Percentiles rank a stretch among this genome's conserved stretches.
Evolutionary conservation across 2,329 filamentous ascomycete species (phyloP).

Genomic region (Trichoderma citrinoviride): DNA sequence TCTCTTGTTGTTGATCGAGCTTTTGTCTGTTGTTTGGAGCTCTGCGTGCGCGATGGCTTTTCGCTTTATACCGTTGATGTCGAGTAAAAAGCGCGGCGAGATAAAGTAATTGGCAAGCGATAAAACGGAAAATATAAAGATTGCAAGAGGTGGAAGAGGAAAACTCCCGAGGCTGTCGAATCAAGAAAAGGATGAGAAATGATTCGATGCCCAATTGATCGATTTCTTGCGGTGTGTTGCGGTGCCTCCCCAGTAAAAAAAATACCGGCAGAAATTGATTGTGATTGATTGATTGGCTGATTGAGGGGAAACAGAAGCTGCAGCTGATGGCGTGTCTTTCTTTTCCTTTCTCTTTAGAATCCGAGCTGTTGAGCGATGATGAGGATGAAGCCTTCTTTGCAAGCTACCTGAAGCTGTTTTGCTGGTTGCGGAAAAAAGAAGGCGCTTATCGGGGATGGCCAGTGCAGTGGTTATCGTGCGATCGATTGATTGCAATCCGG

Average conservation of each 20-base stretch:
- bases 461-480: not conserved
- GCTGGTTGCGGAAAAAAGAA: not conserved
- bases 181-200: not conserved
- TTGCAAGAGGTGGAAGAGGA: not conserved
- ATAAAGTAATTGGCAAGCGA: not conserved
- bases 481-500: not conserved
- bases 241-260: constrained; percentile 6
- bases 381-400: not conserved
- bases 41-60: not conserved
- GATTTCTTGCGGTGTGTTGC: constrained; percentile 14
- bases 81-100: not conserved
- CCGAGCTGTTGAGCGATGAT: too few species aligned
- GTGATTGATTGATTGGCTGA: constrained; percentile 10
- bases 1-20: not conserved
- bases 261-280: not conserved
- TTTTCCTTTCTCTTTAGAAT: not conserved
- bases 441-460: not conserved
- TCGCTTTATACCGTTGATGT: constrained; percentile 1
- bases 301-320: not conserved
- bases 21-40: not conserved
- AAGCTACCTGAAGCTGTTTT: too few species aligned
- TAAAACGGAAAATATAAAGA: not conserved
- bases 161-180: not conserved
- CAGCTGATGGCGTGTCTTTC: not conserved
- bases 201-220: constrained; percentile 14